These are phyloP conservation scores for Plantago major DNA, from an alignment of 257 asterid species.

Conservation along the genomic window DNA sequence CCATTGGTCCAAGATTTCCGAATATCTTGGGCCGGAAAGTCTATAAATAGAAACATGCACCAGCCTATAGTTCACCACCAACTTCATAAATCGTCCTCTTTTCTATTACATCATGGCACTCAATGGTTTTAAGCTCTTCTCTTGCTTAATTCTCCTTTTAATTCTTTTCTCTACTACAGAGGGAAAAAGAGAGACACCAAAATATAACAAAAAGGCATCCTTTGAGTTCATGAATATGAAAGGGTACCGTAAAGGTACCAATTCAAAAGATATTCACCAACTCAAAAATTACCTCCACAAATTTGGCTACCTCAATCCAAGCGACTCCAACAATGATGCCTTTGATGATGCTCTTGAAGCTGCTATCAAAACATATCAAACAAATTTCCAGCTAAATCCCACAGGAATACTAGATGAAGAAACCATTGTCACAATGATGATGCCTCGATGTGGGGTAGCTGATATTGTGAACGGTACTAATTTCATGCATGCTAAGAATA, in stretches of 20 bases:
- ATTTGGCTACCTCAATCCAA: slow-evolving; percentile 1
- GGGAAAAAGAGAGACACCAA: slow-evolving; percentile 12
- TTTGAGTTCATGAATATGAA: slow-evolving; percentile 36
- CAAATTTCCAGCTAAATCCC: background rate
- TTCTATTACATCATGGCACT: background rate
- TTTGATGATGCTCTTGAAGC: background rate
- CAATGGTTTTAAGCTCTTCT: background rate
- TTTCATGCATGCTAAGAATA: background rate
- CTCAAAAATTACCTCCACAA: slow-evolving; percentile 10
- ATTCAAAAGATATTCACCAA: slow-evolving; percentile 1
- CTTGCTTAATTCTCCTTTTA: slow-evolving; percentile 7
- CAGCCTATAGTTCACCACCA: background rate
- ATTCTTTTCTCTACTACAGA: background rate
- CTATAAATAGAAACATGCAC: slow-evolving; percentile 1
- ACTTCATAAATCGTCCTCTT: background rate
- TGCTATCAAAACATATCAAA: slow-evolving; percentile 5
- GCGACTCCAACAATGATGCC: background rate
- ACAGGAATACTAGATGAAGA: slow-evolving; percentile 14
- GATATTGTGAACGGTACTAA: slow-evolving; percentile 17
- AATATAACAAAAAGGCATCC: background rate
- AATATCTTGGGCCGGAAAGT: background rate
- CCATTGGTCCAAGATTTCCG: background rate
- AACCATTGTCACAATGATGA: slow-evolving; percentile 12
- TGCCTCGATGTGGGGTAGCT: slow-evolving; percentile 22
- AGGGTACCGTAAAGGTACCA: slow-evolving; percentile 34